Evolutionary conservation across 345 rosid species (phyloP), one percentile per base, ranked within the genome.

Genomic region (Citrus maxima): DNA sequence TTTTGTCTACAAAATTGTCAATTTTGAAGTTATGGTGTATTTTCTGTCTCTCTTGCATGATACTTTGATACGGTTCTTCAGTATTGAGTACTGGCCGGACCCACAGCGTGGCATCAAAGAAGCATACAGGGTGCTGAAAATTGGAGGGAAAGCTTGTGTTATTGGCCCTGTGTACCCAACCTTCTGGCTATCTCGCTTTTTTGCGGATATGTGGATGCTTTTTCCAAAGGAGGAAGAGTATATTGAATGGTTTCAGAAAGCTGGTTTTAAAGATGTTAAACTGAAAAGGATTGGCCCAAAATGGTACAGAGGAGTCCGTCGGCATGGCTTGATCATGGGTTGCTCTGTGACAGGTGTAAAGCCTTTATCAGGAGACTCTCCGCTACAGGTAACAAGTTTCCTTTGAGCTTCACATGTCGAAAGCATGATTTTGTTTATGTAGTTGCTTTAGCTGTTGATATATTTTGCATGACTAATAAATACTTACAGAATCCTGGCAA

Each of bases 181-280:
- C 34, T 85, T 82, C 75, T 85, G 85, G 85, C 22, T 85, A 69
- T 85, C 88, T 77, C 77, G 80, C 38, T 78, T 85, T 61, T 85
- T 82, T 75, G 88, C 84, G 0, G 85, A 82, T 80, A 30, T 80
- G 70, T 82, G 85, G 88, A 82, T 85, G 87, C 84, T 85, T 40
- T 85, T 85, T 65, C 85, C 83, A 10, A 82, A 70, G 64, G 87
- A 85, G 80, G 82, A 85, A 74, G 88, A 85, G 80, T 85, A 85
- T 77, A 85, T 85, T 49, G 82, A 85, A 64, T 85, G 85, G 88
- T 85, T 85, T 55, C 65, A 51, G 58, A 85, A 75, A 74, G 88
- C 84, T 66, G 85, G 85, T n/a, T 85, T 85, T 10, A 82, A 78
- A 42, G 76, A 82, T 75, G 78, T 85, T 37, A 38, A 80, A 58